Evolutionary conservation across 768 basidiomycete species (phyloP), one percentile per base, ranked within the genome.

Genomic region (Amanita jacksonii): DNA sequence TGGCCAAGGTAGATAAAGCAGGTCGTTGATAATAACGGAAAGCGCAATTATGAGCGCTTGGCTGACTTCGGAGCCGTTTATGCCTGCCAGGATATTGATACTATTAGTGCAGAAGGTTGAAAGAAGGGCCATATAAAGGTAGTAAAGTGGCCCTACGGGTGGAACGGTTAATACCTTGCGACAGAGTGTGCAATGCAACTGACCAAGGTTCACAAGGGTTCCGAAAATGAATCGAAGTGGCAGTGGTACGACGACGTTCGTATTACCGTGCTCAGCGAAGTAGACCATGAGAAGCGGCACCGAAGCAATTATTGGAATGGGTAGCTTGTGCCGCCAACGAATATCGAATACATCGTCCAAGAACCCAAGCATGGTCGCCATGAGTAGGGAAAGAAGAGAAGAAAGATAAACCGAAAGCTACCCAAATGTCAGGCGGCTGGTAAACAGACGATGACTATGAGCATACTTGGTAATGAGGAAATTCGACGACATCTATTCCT

Each of bases 261-360:
- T 99, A 52, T 92, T 81, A 7, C 96, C 96, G 8, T 77, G 76
- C 54, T 94, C 94, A 2, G 96, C 90, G 60, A 87, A 94, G 63
- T 98, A 99, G 7, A 97, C 94, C 67, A 98, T 83, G 19, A 99
- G 70, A 15, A 98, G 74, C 2, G 96, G 96, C 12, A 99, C 86
- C 16, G 88, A 87, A 0, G 91, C 94, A 49, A 99, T 86, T 57
- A 99, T 77, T 0, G 96, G 96, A 43, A 99, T 93, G 0, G 96
- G 96, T 9, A 99, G 66, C 61, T 99, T 99, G 64, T 98, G 91
- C 46, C 96, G 67, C 96, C 96, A 99, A 13, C 96, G 81, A 52
- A 99, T 97, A 59, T 99, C 96, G 53, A 98, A 99, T 3, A 98
- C 76, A 61, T 99, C 96, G 55, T 99, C 96, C 35, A 97, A 69